Evolutionary conservation across 2,329 filamentous ascomycete species (phyloP), one percentile per base, ranked within the genome.

Genomic region (Phoma sp.): DNA sequence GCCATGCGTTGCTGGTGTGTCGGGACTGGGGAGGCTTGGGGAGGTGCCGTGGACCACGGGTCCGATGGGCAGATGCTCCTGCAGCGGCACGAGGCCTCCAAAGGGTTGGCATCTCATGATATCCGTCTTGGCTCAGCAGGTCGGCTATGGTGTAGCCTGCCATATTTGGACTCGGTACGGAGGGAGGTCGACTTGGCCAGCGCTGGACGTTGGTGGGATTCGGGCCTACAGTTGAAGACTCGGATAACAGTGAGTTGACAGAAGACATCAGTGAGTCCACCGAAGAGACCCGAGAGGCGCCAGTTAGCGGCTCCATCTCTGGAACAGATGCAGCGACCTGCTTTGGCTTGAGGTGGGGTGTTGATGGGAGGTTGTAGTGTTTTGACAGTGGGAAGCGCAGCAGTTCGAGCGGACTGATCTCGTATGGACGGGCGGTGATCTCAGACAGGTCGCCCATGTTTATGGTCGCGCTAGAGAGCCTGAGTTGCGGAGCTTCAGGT

Each of bases 21-120:
- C 41, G 33, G 4, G 52, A 43, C 10, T 43, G 29, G 2, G 52
- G 52, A 8, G 46, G 46, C 10, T 45, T 55, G 13, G 44, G 52
- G 6, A 37, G 46, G 19, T 24, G n/a, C 9, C n/a, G 15, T 2
- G 39, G 39, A 31, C 24, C 24, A 15, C 2, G 24, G 19, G 9
- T 21, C 27, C n/a, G 19, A 8, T 46, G 21, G 12, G 10, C 10
- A 9, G 36, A 8, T 12, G 15, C 12, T 22, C 9, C n/a, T 40
- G 22, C 24, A 17, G 22, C 13, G 17, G 4, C n/a, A n/a, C 22
- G 15, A 15, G 6, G 12, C 38, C 17, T n/a, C 21, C 24, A 17
- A 4, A 7, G 2, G 21, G 12, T 6, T 22, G 36, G 17, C 36
- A 21, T 24, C 17, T 38, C 36, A 6, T 13, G 4, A 12, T 12